Evolutionary conservation across 1,139 yeast species (phyloP).

Genomic region (Arxiozyma bovina): DNA sequence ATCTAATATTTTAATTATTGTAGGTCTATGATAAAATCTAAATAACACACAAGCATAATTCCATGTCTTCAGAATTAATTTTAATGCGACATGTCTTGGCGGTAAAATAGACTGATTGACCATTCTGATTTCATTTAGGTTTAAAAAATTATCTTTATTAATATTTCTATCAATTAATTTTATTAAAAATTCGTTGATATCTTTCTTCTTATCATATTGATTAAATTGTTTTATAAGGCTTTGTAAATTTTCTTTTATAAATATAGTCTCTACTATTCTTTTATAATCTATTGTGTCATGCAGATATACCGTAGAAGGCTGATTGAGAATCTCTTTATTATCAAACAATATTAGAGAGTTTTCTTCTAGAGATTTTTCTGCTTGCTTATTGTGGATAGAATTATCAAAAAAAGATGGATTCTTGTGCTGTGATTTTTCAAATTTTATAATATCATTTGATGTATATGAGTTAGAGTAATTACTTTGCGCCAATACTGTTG

Average conservation of each 20-base stretch:
- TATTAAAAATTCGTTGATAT: slow-evolving; percentile 5
- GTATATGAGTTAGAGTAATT: neutral
- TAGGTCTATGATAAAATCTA: slow-evolving; percentile 78
- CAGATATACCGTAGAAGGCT: slow-evolving; percentile 3
- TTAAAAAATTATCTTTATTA: neutral
- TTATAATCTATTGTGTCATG: slow-evolving; percentile 6
- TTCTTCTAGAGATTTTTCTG: neutral
- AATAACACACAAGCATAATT: slow-evolving; percentile 76
- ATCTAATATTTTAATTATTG: slow-evolving; percentile 51
- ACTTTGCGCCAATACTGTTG: neutral
- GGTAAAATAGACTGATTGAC: slow-evolving; percentile 38
- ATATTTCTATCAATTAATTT: slow-evolving; percentile 3
- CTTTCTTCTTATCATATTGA: neutral
- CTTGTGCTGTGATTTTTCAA: neutral
- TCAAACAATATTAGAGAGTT: neutral
- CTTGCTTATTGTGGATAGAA: neutral
- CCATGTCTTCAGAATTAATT: slow-evolving; percentile 72
- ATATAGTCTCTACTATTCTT: slow-evolving; percentile 8
- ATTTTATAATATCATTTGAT: neutral
- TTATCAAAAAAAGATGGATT: neutral
- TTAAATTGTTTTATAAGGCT: slow-evolving; percentile 4
- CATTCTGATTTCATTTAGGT: slow-evolving; percentile 1
- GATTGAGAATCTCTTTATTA: neutral
- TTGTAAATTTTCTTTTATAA: slow-evolving; percentile 7
- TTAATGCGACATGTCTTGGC: slow-evolving; percentile 60